Conservation (phyloP, 345 rosid genomes). For the Dipteronia dyeriana region DNA sequence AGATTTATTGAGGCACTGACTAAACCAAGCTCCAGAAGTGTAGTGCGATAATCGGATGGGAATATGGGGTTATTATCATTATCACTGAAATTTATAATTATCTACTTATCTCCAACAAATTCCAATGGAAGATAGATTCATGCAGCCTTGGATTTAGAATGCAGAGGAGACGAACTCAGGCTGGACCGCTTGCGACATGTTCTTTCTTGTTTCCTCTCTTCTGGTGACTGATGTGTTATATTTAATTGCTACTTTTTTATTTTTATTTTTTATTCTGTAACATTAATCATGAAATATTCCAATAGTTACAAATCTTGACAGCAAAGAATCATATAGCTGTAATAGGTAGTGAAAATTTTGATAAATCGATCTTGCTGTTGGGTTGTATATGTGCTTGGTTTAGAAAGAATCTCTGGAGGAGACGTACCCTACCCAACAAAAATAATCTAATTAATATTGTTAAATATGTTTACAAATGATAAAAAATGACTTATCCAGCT, state of each 20-base stretch:
- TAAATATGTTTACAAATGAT: no score
- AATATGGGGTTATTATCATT: not conserved
- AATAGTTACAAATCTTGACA: not conserved
- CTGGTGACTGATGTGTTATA: not conserved
- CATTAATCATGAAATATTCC: not conserved
- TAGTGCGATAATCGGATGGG: slow-evolving; percentile 13
- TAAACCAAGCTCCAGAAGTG: slow-evolving; percentile 44
- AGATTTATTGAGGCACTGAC: slow-evolving; percentile 64
- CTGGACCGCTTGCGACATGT: not conserved
- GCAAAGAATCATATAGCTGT: not conserved
- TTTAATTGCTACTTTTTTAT: not conserved
- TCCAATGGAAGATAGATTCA: not conserved
- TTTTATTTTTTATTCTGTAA: not conserved
- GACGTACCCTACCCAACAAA: no score
- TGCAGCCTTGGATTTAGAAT: not conserved
- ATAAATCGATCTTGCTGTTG: not conserved
- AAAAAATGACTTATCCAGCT: no score
- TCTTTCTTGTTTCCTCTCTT: not conserved
- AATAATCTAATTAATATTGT: no score
- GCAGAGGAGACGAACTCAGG: not conserved
- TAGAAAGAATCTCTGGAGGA: no score
- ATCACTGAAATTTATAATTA: not conserved
- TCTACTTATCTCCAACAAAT: not conserved
- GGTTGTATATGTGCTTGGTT: no score
- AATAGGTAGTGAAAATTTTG: not conserved